phyloP scores from a whole-genome alignment of 1,284 basidiomycete genomes.

The Volvariella surrecta region DNA sequence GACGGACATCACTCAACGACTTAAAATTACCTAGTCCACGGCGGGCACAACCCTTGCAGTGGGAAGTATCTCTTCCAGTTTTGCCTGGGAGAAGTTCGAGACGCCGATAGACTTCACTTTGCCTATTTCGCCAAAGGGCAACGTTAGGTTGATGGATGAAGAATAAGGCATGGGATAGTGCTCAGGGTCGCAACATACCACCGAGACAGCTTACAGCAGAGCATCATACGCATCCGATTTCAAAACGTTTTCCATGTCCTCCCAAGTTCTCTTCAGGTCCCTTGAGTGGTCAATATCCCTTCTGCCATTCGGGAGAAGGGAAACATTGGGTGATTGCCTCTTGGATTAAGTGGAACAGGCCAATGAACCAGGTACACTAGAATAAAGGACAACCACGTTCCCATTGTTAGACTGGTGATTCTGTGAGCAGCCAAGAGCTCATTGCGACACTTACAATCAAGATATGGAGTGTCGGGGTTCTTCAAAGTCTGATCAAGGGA shows the following conservation, averaged over 20 bases:
- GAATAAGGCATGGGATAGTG: not conserved
- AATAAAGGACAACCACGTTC: conserved; percentile 3
- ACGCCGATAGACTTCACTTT: conserved; percentile 70
- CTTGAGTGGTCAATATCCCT: conserved; percentile 62
- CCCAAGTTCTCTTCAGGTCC: conserved; percentile 71
- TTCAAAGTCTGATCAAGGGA: conserved; percentile 65
- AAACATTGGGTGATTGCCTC: conserved; percentile 65
- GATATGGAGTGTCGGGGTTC: conserved; percentile 69
- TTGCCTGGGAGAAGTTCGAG: conserved; percentile 61
- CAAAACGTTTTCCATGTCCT: conserved; percentile 69
- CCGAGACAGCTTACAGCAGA: not conserved
- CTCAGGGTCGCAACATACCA: not conserved
- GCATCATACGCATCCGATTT: conserved; percentile 40
- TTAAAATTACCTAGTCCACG: conserved; percentile 46
- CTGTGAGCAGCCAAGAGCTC: conserved; percentile 9
- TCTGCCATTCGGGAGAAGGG: conserved; percentile 59
- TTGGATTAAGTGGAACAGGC: conserved; percentile 71
- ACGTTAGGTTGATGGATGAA: not conserved
- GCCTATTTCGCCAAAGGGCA: conserved; percentile 29
- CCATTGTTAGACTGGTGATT: conserved; percentile 5
- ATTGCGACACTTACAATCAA: conserved; percentile 48
- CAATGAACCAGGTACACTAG: conserved; percentile 76
- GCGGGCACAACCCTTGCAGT: conserved; percentile 49
- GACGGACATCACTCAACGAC: too few species aligned
- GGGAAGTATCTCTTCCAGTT: conserved; percentile 53